These are phyloP conservation scores for Hygrocybe coccinea DNA, from an alignment of 768 basidiomycete species.

Conservation along the genomic window DNA sequence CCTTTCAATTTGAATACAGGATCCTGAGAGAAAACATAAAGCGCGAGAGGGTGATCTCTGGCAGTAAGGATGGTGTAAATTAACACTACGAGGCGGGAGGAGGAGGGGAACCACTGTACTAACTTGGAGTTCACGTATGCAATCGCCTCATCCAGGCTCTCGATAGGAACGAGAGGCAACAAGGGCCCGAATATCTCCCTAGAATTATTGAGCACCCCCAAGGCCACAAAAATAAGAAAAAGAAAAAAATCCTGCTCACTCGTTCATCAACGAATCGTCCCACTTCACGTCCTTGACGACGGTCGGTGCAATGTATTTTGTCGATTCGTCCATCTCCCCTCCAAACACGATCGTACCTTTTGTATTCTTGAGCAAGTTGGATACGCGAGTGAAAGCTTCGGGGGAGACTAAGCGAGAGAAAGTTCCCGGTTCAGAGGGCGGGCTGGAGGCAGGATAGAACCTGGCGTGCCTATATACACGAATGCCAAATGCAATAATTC, in stretches of 20 bases:
- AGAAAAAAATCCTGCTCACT: constrained; percentile 19
- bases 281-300: constrained; percentile 56
- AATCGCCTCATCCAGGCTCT: constrained; percentile 67
- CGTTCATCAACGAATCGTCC: constrained; percentile 71
- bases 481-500: no score
- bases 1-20: constrained; percentile 57
- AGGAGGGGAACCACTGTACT: constrained; percentile 16
- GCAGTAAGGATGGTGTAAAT: neutral
- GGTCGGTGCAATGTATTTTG: constrained; percentile 66
- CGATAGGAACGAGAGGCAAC: constrained; percentile 67
- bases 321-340: constrained; percentile 54
- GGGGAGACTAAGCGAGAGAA: constrained; percentile 50
- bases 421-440: constrained; percentile 40
- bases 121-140: constrained; percentile 59
- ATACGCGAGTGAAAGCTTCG: constrained; percentile 55
- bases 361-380: constrained; percentile 57
- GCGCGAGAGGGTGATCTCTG: constrained; percentile 68
- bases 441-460: constrained; percentile 53
- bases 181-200: constrained; percentile 86
- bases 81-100: neutral
- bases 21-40: constrained; percentile 74
- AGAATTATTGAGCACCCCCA: neutral
- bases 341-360: constrained; percentile 63
- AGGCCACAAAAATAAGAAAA: neutral
- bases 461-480: constrained; percentile 42